Conservation (phyloP, 2,329 filamentous ascomycete genomes). For the Cercospora citrullina region DNA sequence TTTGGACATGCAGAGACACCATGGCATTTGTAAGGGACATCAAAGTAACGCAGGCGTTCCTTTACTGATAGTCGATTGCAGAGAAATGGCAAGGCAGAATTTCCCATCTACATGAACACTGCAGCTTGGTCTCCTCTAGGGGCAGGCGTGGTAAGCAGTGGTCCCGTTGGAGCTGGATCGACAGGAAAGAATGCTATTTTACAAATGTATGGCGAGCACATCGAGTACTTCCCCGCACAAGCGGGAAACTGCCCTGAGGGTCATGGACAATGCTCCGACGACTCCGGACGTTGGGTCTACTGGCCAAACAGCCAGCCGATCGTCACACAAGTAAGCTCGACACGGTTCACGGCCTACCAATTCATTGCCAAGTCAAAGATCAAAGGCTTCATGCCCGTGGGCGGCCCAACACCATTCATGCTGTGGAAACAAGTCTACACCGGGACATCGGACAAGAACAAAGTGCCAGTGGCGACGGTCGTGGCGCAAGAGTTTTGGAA, state of each 20-base stretch:
- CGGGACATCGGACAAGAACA: slow-evolving; percentile 17
- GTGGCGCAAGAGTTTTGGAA: slow-evolving; percentile 27
- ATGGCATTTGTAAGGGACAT: slow-evolving; percentile 14
- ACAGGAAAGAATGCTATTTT: slow-evolving; percentile 23
- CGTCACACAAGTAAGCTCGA: slow-evolving; percentile 15
- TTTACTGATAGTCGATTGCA: background rate
- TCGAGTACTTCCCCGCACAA: slow-evolving; percentile 20
- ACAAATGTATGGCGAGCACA: slow-evolving; percentile 23
- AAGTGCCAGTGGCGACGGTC: slow-evolving; percentile 22
- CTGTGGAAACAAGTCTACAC: slow-evolving; percentile 25
- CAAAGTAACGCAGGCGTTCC: background rate
- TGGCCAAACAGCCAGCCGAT: slow-evolving; percentile 28
- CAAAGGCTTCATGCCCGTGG: slow-evolving; percentile 16
- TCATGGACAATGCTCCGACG: slow-evolving; percentile 19
- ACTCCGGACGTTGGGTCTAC: slow-evolving; percentile 24
- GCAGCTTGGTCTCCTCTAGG: slow-evolving; percentile 26
- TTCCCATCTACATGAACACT: slow-evolving; percentile 25
- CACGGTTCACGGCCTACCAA: slow-evolving; percentile 21
- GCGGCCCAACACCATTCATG: slow-evolving; percentile 13
- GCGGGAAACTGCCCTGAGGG: slow-evolving; percentile 15
- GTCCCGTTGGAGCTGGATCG: slow-evolving; percentile 19
- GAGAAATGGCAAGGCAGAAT: slow-evolving; percentile 8
- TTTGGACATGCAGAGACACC: slow-evolving; percentile 33
- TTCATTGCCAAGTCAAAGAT: slow-evolving; percentile 26
- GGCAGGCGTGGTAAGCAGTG: slow-evolving; percentile 6